A percentile compares a stretch with the other conserved stretches of the same genome.
Evolutionary conservation across 352 stramenopile species (phyloP).

Genomic region (Phytopythium montanum): DNA sequence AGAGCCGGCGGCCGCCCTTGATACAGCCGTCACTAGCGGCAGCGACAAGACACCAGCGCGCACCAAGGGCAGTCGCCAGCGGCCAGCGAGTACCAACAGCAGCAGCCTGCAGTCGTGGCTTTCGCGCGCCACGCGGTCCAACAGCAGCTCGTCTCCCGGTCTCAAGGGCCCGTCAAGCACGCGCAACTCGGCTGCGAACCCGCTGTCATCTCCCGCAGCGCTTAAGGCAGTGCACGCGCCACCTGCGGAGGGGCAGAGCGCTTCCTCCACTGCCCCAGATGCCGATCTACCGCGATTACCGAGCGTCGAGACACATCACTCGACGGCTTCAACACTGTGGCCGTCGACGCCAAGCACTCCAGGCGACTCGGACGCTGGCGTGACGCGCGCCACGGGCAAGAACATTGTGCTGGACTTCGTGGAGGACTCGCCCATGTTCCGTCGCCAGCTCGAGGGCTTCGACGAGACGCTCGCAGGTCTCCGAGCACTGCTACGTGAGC

Average conservation of each 20-base stretch:
- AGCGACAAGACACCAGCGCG: background rate
- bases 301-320: background rate
- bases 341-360: background rate
- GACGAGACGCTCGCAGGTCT: conserved; percentile 73
- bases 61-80: conserved; percentile 10
- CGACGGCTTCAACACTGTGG: background rate
- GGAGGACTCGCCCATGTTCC: conserved; percentile 86
- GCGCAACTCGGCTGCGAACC: background rate
- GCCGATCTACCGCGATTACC: background rate
- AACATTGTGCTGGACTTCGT: conserved; percentile 86
- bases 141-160: conserved; percentile 1
- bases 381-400: conserved; percentile 45
- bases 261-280: background rate
- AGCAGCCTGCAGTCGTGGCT: conserved; percentile 3
- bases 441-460: conserved; percentile 71
- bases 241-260: background rate
- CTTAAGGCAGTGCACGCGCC: background rate
- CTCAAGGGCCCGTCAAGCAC: background rate
- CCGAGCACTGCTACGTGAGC: conserved; percentile 60
- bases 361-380: background rate
- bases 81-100: conserved; percentile 11
- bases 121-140: conserved; percentile 3
- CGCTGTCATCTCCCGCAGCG: conserved; percentile 2
- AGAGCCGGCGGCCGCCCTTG: no score
- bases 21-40: no score